Conservation (phyloP, 1,139 yeast species). For the Arxiozyma telluris region DNA sequence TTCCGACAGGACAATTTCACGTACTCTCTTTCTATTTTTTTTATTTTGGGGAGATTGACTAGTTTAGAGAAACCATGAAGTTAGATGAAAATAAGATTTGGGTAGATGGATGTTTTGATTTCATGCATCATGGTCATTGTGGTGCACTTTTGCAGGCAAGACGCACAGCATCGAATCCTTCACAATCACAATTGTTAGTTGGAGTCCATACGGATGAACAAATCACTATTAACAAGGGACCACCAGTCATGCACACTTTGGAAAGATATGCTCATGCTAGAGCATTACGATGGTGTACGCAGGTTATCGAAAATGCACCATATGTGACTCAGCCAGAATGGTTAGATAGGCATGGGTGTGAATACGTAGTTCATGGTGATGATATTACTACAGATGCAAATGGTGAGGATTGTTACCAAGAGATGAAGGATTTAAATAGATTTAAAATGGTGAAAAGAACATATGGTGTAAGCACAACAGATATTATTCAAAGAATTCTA, state of each 20-base stretch:
- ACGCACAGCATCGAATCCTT: slow-evolving; percentile 16
- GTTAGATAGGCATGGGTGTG: slow-evolving; percentile 66
- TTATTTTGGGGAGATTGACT: neutral
- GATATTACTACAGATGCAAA: slow-evolving; percentile 94
- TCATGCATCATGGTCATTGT: slow-evolving; percentile 95
- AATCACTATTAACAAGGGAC: slow-evolving; percentile 69
- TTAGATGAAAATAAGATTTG: slow-evolving; percentile 41
- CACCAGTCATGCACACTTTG: slow-evolving; percentile 71
- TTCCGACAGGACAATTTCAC: neutral
- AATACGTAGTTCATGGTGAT: slow-evolving; percentile 93
- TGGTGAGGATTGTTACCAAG: slow-evolving; percentile 86
- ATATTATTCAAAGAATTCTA: slow-evolving; percentile 85
- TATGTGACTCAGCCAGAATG: slow-evolving; percentile 86
- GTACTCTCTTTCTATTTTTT: neutral
- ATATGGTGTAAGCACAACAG: slow-evolving; percentile 90
- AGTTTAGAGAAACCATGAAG: neutral
- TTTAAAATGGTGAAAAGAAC: slow-evolving; percentile 87
- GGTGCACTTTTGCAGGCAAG: slow-evolving; percentile 91
- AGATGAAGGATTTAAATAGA: slow-evolving; percentile 75
- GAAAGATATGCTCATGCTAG: slow-evolving; percentile 79
- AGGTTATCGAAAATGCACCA: slow-evolving; percentile 71
- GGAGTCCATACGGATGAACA: slow-evolving; percentile 94
- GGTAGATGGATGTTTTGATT: slow-evolving; percentile 98
- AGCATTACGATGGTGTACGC: slow-evolving; percentile 85
- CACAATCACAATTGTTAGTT: slow-evolving; percentile 48